Conservation (phyloP, 306 rosid genomes). For the Dalbergia oliveri region DNA sequence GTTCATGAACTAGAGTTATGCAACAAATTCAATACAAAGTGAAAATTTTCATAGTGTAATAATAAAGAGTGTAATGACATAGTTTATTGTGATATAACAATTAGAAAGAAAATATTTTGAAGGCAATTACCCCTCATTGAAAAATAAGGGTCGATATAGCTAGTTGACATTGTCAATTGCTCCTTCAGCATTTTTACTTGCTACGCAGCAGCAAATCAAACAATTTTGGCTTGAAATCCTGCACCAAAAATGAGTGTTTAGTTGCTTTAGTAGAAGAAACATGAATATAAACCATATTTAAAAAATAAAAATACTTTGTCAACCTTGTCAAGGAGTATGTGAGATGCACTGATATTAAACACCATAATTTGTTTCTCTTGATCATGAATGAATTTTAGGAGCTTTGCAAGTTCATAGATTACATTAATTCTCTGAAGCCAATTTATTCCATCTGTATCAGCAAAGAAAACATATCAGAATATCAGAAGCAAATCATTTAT, state of each 20-base stretch:
- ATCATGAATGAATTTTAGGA: conserved; percentile 63
- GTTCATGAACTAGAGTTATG: background rate
- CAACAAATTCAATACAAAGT: background rate
- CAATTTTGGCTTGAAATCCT: conserved; percentile 67
- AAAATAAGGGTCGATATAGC: conserved; percentile 59
- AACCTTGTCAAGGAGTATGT: conserved; percentile 71
- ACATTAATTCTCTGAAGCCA: conserved; percentile 65
- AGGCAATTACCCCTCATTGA: conserved; percentile 52
- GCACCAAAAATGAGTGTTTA: background rate
- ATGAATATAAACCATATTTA: background rate
- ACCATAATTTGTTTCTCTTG: conserved; percentile 58
- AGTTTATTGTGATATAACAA: conserved; percentile 4
- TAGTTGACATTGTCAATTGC: conserved; percentile 43
- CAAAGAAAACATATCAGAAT: background rate
- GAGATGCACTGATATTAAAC: conserved; percentile 58
- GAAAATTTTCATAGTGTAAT: background rate
- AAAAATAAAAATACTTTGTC: conserved; percentile 5
- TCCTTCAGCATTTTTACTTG: conserved; percentile 46
- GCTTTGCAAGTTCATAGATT: conserved; percentile 59
- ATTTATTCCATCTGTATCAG: conserved; percentile 51
- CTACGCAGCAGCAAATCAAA: conserved; percentile 50
- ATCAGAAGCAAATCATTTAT: background rate
- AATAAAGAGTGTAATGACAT: background rate
- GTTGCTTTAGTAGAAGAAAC: too few relatives aligned
- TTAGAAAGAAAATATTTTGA: background rate